A percentile compares a stretch with the other conserved stretches of the same genome.
phyloP scores from a whole-genome alignment of 2,329 filamentous ascomycete genomes.

The Neurospora sp. region DNA sequence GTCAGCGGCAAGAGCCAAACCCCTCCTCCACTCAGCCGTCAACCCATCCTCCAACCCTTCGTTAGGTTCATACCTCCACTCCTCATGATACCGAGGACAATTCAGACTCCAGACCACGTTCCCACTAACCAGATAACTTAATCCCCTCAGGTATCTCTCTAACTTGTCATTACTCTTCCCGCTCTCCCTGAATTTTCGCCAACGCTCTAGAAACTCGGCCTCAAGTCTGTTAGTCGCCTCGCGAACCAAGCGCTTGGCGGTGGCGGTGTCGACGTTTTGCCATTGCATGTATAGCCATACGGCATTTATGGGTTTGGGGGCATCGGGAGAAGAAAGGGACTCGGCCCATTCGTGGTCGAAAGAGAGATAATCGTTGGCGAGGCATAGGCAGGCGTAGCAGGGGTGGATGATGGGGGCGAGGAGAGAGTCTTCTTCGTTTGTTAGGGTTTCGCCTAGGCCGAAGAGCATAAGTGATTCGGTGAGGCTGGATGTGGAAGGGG shows the following conservation, averaged over 20 bases:
- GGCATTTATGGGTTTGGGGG: neutral
- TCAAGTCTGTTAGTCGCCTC: conserved; percentile 7
- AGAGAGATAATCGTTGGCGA: conserved; percentile 10
- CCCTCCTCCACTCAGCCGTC: neutral
- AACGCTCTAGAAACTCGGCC: neutral
- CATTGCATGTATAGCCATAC: conserved; percentile 9
- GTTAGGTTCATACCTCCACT: conserved; percentile 5
- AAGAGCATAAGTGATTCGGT: conserved; percentile 8
- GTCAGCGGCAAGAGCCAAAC: neutral
- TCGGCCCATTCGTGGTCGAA: conserved; percentile 8
- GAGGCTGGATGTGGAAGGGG: neutral
- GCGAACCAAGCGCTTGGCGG: conserved; percentile 2
- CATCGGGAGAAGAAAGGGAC: neutral
- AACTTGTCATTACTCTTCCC: neutral
- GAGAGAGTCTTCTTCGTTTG: conserved; percentile 2
- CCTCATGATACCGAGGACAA: conserved; percentile 6
- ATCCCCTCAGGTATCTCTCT: conserved; percentile 5
- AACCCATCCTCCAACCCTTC: conserved; percentile 5
- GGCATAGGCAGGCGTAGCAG: conserved; percentile 3
- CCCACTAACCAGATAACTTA: no score
- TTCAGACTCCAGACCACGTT: conserved; percentile 9
- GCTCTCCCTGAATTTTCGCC: neutral
- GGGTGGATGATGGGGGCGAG: conserved; percentile 1
- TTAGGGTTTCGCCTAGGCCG: conserved; percentile 6
- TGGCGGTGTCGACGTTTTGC: neutral